Percentiles rank a stretch among this genome's conserved stretches.
Evolutionary conservation across 108 stramenopile species (phyloP).

Genomic region (Parmales sp.): DNA sequence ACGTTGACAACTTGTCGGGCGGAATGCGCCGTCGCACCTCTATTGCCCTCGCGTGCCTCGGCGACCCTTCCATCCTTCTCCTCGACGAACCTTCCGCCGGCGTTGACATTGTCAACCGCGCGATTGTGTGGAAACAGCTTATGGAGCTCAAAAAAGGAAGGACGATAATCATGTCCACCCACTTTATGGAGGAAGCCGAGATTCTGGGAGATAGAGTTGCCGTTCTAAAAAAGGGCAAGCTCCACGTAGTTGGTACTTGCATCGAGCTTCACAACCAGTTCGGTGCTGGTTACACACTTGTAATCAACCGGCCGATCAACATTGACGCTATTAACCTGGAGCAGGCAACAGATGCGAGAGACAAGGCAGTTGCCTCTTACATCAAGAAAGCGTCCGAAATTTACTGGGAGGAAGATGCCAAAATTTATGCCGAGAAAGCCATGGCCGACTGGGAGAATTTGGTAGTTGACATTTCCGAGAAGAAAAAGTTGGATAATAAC

Average conservation of each 20-base stretch:
- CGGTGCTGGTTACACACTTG: constrained; percentile 35
- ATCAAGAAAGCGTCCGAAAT: too few relatives aligned
- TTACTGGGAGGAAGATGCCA: too few relatives aligned
- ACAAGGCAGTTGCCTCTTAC: too few relatives aligned
- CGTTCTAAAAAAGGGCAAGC: constrained; percentile 46
- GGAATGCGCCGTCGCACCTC: constrained; percentile 57
- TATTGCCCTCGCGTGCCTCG: constrained; percentile 49
- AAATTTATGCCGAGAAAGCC: too few relatives aligned
- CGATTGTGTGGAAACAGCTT: constrained; percentile 20
- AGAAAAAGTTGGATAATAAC: too few relatives aligned
- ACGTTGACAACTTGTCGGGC: constrained; percentile 35
- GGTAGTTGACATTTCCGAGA: too few relatives aligned
- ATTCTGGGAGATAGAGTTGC: constrained; percentile 54
- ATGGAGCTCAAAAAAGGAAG: constrained; percentile 19
- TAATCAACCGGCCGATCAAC: too few relatives aligned
- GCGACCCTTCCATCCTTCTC: constrained; percentile 37
- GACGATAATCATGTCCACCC: constrained; percentile 51
- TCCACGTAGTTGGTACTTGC: constrained; percentile 36
- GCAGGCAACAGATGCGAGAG: too few relatives aligned
- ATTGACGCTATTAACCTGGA: too few relatives aligned
- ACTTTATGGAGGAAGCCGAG: constrained; percentile 72
- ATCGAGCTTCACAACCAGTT: constrained; percentile 39
- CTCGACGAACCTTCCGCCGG: constrained; percentile 50
- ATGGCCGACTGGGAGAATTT: too few relatives aligned
- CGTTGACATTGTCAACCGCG: constrained; percentile 24